Evolutionary conservation across 163 green algal genomes (phyloP).

Genomic region (Chlorella variabilis): DNA sequence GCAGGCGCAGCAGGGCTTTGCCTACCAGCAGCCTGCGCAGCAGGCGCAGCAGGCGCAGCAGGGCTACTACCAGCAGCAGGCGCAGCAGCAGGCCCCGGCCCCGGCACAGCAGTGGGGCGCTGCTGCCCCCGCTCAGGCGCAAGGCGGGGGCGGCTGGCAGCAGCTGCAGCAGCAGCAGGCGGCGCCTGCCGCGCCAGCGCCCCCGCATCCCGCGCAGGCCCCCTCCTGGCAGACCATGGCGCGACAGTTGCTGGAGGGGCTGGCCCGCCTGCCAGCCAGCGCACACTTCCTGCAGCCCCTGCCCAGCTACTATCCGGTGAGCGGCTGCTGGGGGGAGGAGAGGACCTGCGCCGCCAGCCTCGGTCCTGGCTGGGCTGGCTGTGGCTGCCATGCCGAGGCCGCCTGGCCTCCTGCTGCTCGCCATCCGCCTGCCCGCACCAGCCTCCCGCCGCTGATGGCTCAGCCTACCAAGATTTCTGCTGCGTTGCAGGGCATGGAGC

Average conservation of each 20-base stretch:
- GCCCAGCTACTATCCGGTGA: not conserved
- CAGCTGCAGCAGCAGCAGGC: conserved; percentile 3
- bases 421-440: no score
- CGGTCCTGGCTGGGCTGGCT: not conserved
- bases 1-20: not conserved
- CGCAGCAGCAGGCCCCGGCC: not conserved
- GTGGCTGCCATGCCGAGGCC: no score
- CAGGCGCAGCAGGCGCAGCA: conserved; percentile 26
- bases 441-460: no score
- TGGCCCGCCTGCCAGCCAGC: not conserved
- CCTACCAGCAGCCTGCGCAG: not conserved
- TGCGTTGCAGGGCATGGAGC: not conserved
- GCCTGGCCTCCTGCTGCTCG: no score
- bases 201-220: not conserved
- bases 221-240: conserved; percentile 1
- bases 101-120: conserved; percentile 8
- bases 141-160: not conserved
- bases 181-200: no score
- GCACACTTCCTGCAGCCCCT: conserved; percentile 9
- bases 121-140: not conserved
- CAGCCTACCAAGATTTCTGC: no score
- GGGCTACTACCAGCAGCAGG: conserved; percentile 1
- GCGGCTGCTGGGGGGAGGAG: not conserved
- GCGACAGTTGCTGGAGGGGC: conserved; percentile 23
- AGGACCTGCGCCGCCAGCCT: not conserved